Base-by-base conservation (phyloP, 148 eudicot genomes). In the Fagopyrum esculentum region DNA sequence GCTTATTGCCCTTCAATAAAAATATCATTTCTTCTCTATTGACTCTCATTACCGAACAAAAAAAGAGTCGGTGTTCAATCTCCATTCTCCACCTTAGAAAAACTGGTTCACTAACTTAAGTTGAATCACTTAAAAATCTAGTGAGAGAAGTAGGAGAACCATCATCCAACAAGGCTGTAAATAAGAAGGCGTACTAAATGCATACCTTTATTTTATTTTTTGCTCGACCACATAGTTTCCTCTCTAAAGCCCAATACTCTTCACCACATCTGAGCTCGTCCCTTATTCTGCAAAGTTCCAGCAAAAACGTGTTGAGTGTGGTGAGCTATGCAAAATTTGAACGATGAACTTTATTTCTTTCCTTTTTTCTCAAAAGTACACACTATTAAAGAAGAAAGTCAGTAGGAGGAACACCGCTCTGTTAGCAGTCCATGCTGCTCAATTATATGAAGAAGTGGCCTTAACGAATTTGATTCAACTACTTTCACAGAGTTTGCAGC, bases 191-290 rank as follows among this genome's bases (percentile, higher is more conserved):
- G 30, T 61, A 16, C 6, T 6, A 45, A 70, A 47, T 70, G 73
- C 22, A 52, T 84, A 92, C 89, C 96, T 90, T 84, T 77, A 80
- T 64, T 78, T 80, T 84, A 46, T 79, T 79, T 73, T 77, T 77
- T 51, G 89, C 75, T 49, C 85, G 84, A 83, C 78, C 55, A 78
- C 99, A 95, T 66, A 95, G 91, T 84, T 83, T 95, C 84, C 99
- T 92, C 74, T 95, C 99, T 43, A 90, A 81, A 75, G 86, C 74
- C 99, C 99, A 95, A 63, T 95, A 95, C 79, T 92, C 94, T 81
- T 85, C 88, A 48, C 99, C 99, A 73, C 60, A 57, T 59, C 74
- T 87, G 75, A 92, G 75, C 80, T 95, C 98, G 69, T 90, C 92
- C 76, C 64, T 85, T 73, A 95, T 89, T 78, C 99, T 95, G 83